Conservation (phyloP, 257 asterid genomes). For the Osmanthus fragrans region DNA sequence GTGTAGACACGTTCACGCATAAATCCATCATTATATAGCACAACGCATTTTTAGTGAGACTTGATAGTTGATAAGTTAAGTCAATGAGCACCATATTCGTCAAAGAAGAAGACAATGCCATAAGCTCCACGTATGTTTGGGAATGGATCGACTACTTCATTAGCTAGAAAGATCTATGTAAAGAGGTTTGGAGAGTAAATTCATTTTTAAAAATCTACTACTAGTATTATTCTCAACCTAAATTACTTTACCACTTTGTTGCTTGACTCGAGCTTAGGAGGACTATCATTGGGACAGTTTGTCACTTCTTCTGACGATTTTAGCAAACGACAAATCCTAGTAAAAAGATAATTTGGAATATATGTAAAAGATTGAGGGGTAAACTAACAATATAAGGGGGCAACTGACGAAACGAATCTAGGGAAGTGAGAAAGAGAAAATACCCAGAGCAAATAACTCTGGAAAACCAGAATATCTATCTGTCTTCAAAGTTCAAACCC, state of each 20-base stretch:
- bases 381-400: neutral
- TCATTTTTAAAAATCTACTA: neutral
- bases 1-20: neutral
- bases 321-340: neutral
- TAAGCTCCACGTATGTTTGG: too few relatives aligned
- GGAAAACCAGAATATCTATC: slow-evolving; percentile 40
- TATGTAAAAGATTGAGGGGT: neutral
- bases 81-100: neutral
- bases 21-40: too few relatives aligned
- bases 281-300: neutral
- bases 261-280: too few relatives aligned
- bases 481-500: slow-evolving; percentile 18
- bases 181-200: neutral
- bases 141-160: too few relatives aligned
- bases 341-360: slow-evolving; percentile 7
- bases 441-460: slow-evolving; percentile 44
- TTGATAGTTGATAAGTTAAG: neutral
- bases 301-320: neutral
- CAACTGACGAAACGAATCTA: slow-evolving; percentile 42
- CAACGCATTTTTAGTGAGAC: too few relatives aligned
- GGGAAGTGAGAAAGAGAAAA: slow-evolving; percentile 54
- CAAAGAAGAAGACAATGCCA: neutral
- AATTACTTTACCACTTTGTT: too few relatives aligned
- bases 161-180: neutral
- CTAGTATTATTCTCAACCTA: too few relatives aligned